Conservation (phyloP, 176 grass and related monocot species). For the Carex pumila region DNA sequence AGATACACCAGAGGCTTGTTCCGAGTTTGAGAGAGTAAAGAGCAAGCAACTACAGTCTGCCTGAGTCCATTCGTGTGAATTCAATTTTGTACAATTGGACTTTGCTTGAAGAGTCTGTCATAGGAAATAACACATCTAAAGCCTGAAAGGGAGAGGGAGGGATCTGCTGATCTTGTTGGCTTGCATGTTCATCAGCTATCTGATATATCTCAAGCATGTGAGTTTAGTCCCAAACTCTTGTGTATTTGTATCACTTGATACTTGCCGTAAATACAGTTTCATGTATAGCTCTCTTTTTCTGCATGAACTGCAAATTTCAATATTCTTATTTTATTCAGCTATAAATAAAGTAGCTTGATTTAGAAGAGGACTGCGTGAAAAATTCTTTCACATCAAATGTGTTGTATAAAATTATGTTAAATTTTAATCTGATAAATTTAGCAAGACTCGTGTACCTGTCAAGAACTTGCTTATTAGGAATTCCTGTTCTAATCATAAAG, state of each 20-base stretch:
- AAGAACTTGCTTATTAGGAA: slow-evolving; percentile 2
- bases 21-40: slow-evolving; percentile 82
- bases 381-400: not conserved
- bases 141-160: not conserved
- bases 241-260: slow-evolving; percentile 19
- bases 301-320: slow-evolving; percentile 1
- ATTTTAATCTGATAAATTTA: not conserved
- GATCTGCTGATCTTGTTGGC: not conserved
- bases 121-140: not conserved
- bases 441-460: not conserved
- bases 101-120: not conserved
- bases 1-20: slow-evolving; percentile 96
- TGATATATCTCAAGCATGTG: not conserved
- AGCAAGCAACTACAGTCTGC: slow-evolving; percentile 74
- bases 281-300: slow-evolving; percentile 13
- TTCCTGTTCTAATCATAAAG: not conserved
- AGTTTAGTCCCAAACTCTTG: not conserved
- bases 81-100: not conserved
- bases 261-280: slow-evolving; percentile 7
- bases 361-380: not conserved
- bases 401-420: slow-evolving; percentile 3
- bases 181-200: not conserved
- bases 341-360: not conserved
- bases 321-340: not conserved
- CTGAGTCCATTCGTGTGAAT: not conserved